A percentile compares a stretch with the other conserved stretches of the same genome.
These are phyloP conservation scores for Neostapfia colusana DNA, from an alignment of 176 grass and related monocot genomes.

Conservation along the genomic window DNA sequence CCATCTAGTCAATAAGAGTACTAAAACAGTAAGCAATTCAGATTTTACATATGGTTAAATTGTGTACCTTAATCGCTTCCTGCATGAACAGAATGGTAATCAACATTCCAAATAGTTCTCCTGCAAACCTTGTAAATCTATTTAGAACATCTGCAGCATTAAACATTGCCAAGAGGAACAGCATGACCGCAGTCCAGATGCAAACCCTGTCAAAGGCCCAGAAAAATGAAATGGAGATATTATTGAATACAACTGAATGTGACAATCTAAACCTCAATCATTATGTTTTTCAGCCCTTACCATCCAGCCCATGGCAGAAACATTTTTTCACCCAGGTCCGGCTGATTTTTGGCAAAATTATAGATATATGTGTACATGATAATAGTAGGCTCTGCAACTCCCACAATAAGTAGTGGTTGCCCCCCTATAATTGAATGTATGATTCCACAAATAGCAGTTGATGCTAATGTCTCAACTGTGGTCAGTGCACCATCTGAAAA, in stretches of 20 bases:
- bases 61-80: conserved; percentile 63
- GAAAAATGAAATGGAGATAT: conserved; percentile 25
- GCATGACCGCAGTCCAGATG: conserved; percentile 73
- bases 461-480: conserved; percentile 77
- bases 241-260: conserved; percentile 15
- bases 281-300: conserved; percentile 42
- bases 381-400: conserved; percentile 81
- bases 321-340: conserved; percentile 51
- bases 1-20: conserved; percentile 16
- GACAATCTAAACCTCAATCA: background rate
- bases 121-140: conserved; percentile 88
- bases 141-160: conserved; percentile 69
- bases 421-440: conserved; percentile 76
- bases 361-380: conserved; percentile 87
- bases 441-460: conserved; percentile 74
- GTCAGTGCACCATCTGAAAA: conserved; percentile 70
- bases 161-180: conserved; percentile 71
- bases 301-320: conserved; percentile 86
- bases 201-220: conserved; percentile 60
- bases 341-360: conserved; percentile 67
- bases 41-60: conserved; percentile 5
- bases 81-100: conserved; percentile 84
- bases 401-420: conserved; percentile 79
- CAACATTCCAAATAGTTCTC: conserved; percentile 89
- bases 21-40: conserved; percentile 3